These are phyloP conservation scores for Termitomyces sp. DNA, from an alignment of 768 basidiomycete genomes.

Conservation along the genomic window DNA sequence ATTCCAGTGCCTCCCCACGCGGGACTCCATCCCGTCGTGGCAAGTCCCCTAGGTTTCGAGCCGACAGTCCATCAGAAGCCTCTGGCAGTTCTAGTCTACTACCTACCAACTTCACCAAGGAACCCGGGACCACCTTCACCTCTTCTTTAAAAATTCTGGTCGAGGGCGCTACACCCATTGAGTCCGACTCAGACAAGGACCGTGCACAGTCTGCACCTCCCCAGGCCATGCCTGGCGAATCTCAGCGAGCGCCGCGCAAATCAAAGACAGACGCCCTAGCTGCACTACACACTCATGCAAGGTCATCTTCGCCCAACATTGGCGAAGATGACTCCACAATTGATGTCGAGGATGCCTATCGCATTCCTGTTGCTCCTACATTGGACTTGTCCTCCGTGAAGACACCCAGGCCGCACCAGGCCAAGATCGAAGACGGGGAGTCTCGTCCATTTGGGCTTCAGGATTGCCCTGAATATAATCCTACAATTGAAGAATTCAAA, in stretches of 20 bases:
- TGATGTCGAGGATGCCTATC: conserved; percentile 45
- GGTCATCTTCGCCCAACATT: conserved; percentile 51
- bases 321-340: conserved; percentile 52
- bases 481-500: conserved; percentile 86
- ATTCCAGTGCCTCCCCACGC: conserved; percentile 49
- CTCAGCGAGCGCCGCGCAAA: conserved; percentile 80
- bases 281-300: conserved; percentile 68
- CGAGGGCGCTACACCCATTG: conserved; percentile 69
- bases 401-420: conserved; percentile 53
- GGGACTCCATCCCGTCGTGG: conserved; percentile 63
- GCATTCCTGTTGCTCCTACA: conserved; percentile 60
- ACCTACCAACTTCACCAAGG: conserved; percentile 49
- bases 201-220: conserved; percentile 34
- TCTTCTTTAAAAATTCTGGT: conserved; percentile 78
- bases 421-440: conserved; percentile 34
- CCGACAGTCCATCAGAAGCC: conserved; percentile 46
- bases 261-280: conserved; percentile 87
- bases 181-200: conserved; percentile 41
- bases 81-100: conserved; percentile 37
- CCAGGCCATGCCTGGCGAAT: conserved; percentile 39
- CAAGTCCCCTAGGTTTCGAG: conserved; percentile 56
- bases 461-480: conserved; percentile 89
- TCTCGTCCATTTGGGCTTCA: conserved; percentile 80
- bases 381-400: conserved; percentile 75
- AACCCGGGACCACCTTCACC: conserved; percentile 52